Conservation (phyloP, 1,139 yeast species). For the Hyphopichia buzzinii region DNA sequence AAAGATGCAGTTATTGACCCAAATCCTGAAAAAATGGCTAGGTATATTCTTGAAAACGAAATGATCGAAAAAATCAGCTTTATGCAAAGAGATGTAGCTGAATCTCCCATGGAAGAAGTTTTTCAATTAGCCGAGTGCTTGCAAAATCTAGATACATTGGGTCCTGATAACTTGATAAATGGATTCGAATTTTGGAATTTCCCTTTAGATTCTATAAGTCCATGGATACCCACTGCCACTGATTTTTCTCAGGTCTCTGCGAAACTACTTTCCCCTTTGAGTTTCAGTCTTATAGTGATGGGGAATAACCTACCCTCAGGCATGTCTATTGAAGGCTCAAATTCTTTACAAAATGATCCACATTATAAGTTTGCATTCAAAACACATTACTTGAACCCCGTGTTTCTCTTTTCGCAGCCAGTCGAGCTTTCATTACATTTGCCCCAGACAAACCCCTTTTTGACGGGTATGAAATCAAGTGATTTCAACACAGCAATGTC, state of each 20-base stretch:
- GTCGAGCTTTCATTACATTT: neutral
- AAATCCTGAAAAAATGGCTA: constrained; percentile 6
- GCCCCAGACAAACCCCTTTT: constrained; percentile 8
- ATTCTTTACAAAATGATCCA: constrained; percentile 16
- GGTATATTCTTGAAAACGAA: constrained; percentile 41
- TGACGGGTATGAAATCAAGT: neutral
- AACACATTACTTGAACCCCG: neutral
- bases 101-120: constrained; percentile 46
- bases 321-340: neutral
- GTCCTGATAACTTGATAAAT: constrained; percentile 37
- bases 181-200: constrained; percentile 22
- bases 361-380: constrained; percentile 34
- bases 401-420: neutral
- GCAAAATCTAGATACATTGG: constrained; percentile 23
- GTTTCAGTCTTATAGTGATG: constrained; percentile 20
- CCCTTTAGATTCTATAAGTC: neutral
- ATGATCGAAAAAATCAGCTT: constrained; percentile 45
- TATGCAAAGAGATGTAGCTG: constrained; percentile 30
- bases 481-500: neutral
- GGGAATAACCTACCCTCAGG: neutral
- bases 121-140: constrained; percentile 34
- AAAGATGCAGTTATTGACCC: constrained; percentile 10
- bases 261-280: constrained; percentile 19
- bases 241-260: constrained; percentile 28
- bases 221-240: neutral